Percentiles rank a stretch among this genome's conserved stretches.
Evolutionary conservation across 441 rosid species (phyloP).

Genomic region (Jatropha podagrica): DNA sequence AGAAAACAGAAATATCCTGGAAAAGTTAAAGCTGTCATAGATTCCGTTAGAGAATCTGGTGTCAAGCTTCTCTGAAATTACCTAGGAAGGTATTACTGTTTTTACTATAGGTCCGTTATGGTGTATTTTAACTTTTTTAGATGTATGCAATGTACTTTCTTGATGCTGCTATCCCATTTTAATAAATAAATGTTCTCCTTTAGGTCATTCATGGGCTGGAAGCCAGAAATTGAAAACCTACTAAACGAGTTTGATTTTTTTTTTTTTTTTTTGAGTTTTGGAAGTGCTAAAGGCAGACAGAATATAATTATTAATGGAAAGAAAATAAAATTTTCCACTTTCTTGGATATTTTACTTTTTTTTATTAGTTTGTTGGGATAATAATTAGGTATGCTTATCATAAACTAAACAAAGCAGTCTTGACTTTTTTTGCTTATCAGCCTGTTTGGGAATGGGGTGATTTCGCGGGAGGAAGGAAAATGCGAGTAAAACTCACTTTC

Average conservation of each 20-base stretch:
- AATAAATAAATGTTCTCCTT: not conserved
- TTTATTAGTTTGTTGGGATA: not conserved
- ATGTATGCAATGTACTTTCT: not conserved
- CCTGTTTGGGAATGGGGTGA: too few species aligned
- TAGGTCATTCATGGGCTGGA: not conserved
- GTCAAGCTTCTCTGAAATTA: conserved; percentile 49
- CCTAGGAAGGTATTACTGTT: not conserved
- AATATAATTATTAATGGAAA: not conserved
- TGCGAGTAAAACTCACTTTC: too few species aligned
- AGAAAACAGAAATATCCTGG: conserved; percentile 83
- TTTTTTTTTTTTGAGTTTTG: not conserved
- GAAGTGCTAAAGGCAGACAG: not conserved
- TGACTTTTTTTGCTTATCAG: not conserved
- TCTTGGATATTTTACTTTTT: not conserved
- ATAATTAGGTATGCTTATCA: not conserved
- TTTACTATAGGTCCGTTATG: not conserved
- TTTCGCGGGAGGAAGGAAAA: too few species aligned
- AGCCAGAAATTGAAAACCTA: not conserved
- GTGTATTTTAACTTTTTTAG: not conserved
- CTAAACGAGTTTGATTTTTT: too few species aligned
- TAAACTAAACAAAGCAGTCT: not conserved
- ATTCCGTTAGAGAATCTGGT: conserved; percentile 67
- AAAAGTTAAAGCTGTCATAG: conserved; percentile 78
- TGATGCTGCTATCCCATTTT: not conserved
- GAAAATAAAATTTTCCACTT: not conserved